These are phyloP conservation scores for Silene conica DNA, from an alignment of 148 eudicot genomes.

Conservation along the genomic window DNA sequence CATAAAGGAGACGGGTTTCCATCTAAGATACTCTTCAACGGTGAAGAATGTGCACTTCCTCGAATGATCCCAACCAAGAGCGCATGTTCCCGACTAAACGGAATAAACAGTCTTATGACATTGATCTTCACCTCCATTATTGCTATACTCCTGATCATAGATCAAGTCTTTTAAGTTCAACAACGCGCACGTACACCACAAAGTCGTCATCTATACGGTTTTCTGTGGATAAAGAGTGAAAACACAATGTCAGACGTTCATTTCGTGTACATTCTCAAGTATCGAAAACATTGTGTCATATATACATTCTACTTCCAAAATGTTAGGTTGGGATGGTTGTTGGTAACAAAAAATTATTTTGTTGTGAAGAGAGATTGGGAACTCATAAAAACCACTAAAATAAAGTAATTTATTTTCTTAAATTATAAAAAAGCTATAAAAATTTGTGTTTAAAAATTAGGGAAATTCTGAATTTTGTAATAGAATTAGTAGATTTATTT, in stretches of 20 bases:
- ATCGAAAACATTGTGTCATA: neutral
- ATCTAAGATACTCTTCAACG: conserved; percentile 42
- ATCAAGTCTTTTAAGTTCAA: conserved; percentile 9
- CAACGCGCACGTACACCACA: neutral
- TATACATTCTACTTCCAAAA: neutral
- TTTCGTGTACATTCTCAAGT: neutral
- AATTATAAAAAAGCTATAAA: neutral
- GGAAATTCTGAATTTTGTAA: conserved; percentile 17
- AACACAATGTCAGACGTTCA: neutral
- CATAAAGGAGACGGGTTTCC: conserved; percentile 50
- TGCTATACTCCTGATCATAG: conserved; percentile 17
- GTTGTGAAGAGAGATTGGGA: conserved; percentile 17
- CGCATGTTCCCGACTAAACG: conserved; percentile 6
- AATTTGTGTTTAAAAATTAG: neutral
- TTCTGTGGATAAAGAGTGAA: neutral
- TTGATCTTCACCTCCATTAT: conserved; percentile 22
- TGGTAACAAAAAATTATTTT: neutral
- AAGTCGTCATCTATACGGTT: neutral
- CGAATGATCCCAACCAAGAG: conserved; percentile 24
- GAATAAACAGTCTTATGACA: conserved; percentile 5
- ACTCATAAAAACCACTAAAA: conserved; percentile 1
- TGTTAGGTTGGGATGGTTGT: conserved; percentile 1
- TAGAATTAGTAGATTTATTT: neutral
- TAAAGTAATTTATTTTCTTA: conserved; percentile 14
- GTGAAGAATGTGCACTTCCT: conserved; percentile 70